These are phyloP conservation scores for Daldinia loculata DNA, from an alignment of 495 filamentous ascomycete genomes.

Conservation along the genomic window DNA sequence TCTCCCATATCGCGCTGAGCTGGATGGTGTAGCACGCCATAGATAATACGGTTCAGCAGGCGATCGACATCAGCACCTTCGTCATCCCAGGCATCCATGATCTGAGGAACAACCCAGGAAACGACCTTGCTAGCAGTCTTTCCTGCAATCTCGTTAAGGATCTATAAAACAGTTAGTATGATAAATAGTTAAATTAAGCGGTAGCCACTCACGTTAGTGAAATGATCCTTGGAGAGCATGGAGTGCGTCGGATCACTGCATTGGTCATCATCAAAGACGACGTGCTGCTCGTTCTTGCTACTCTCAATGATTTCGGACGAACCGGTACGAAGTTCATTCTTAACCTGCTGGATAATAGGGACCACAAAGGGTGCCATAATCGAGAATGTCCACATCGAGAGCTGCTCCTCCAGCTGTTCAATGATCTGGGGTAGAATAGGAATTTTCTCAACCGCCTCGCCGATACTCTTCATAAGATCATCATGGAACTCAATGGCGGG, in stretches of 20 bases:
- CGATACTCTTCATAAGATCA: slow-evolving; percentile 80
- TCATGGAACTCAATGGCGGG: slow-evolving; percentile 90
- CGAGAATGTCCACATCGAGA: slow-evolving; percentile 86
- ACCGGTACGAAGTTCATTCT: slow-evolving; percentile 81
- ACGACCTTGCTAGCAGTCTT: slow-evolving; percentile 79
- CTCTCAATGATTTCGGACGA: slow-evolving; percentile 86
- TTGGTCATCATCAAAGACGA: slow-evolving; percentile 82
- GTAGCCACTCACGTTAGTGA: slow-evolving; percentile 66
- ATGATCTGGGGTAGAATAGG: slow-evolving; percentile 80
- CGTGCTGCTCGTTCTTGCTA: slow-evolving; percentile 78
- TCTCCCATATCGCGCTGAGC: slow-evolving; percentile 73
- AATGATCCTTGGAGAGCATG: slow-evolving; percentile 97
- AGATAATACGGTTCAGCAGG: slow-evolving; percentile 75
- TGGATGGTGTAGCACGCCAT: slow-evolving; percentile 88
- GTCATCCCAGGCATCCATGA: slow-evolving; percentile 88
- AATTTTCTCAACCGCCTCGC: slow-evolving; percentile 77
- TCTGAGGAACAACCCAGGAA: slow-evolving; percentile 82
- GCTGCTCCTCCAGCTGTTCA: slow-evolving; percentile 79
- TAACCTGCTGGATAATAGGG: slow-evolving; percentile 85
- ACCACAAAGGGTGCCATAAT: slow-evolving; percentile 85
- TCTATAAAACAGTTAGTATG: slow-evolving; percentile 51
- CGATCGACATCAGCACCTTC: slow-evolving; percentile 71
- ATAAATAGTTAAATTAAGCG: background rate
- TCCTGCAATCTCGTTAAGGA: slow-evolving; percentile 88
- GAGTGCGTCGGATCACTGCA: slow-evolving; percentile 86